Conservation (phyloP, 176 grass and related monocot species). For the Cocos nucifera region DNA sequence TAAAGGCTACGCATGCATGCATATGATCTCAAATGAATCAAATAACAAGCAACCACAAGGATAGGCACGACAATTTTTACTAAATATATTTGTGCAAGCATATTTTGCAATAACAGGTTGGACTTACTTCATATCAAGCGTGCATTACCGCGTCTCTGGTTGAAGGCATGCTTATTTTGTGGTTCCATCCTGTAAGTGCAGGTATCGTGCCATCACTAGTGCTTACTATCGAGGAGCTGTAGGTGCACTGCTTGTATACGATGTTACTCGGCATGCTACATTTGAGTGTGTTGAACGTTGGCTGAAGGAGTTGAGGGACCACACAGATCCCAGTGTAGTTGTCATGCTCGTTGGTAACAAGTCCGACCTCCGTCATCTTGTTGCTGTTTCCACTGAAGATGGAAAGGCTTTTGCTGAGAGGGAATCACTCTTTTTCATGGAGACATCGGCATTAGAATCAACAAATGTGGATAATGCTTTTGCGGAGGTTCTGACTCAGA, state of each 20-base stretch:
- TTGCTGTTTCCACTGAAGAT: constrained; percentile 53
- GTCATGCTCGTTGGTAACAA: constrained; percentile 56
- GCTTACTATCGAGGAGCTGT: constrained; percentile 68
- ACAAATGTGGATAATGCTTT: constrained; percentile 47
- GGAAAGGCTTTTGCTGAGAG: constrained; percentile 45
- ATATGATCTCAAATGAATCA: no score
- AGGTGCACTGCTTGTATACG: constrained; percentile 59
- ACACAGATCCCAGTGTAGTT: constrained; percentile 42
- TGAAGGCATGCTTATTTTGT: no score
- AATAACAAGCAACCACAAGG: no score
- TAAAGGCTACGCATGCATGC: no score
- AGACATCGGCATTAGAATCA: constrained; percentile 45
- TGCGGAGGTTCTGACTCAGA: constrained; percentile 47
- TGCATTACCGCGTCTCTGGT: no score
- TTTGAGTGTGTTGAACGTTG: constrained; percentile 49
- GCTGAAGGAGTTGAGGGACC: constrained; percentile 59
- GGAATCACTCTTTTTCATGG: constrained; percentile 48
- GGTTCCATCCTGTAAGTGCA: constrained; percentile 6
- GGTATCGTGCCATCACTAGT: constrained; percentile 69
- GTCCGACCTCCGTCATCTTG: constrained; percentile 41
- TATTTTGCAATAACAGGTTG: no score
- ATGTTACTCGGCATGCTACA: constrained; percentile 50
- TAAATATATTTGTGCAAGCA: no score
- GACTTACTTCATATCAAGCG: no score
- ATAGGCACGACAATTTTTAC: no score